Base-by-base conservation (phyloP, 2,329 filamentous ascomycete genomes). In the Pseudocercospora pini-densiflorae region DNA sequence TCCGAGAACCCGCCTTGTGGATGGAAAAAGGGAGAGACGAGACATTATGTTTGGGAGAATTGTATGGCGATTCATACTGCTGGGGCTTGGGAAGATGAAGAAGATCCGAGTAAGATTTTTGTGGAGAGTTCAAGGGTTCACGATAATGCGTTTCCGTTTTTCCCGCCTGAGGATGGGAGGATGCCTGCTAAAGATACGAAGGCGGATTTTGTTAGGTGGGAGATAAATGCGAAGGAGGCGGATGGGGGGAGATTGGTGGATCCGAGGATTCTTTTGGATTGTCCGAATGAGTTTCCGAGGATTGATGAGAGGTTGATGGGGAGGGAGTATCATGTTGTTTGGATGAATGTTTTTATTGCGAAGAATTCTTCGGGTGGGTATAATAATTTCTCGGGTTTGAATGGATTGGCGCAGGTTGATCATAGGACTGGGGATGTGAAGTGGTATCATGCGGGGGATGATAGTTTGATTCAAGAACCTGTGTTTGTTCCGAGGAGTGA, bases 401-500 rank as follows among this genome's bases (percentile, higher is more conserved):
- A 72, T 40, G 70, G 70, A 5, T 49, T 72, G 23, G 65, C 68
- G 3, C 68, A 66, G 59, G 59, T 68, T 33, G 61, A 63, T 9
- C 68, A 67, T 23, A 64, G 63, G 9, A 76, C 71, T 0, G 74
- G 76, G 0, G 69, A 73, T 59, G 77, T 74, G 12, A 73, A 76
- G 59, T 76, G 70, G 29, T 80, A 73, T 61, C 80, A 73, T 68
- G 78, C 75, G 21, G 79, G 77, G 1, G 77, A 75, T 27, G 78
- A 74, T 9, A 76, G 78, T 27, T 83, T 83, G 0, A 83, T 86
- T 67, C 85, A 87, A 71, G 85, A 87, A 67, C 85, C 85, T 0
- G 81, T 83, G 0, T 87, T 87, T 64, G 81, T 87, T 12, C 84
- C 85, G 0, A 76, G 77, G 33, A 73, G 73, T 0, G 76, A 78